Evolutionary conservation across 2,329 filamentous ascomycete genomes (phyloP).

Genomic region (Bipolaris victoriae): DNA sequence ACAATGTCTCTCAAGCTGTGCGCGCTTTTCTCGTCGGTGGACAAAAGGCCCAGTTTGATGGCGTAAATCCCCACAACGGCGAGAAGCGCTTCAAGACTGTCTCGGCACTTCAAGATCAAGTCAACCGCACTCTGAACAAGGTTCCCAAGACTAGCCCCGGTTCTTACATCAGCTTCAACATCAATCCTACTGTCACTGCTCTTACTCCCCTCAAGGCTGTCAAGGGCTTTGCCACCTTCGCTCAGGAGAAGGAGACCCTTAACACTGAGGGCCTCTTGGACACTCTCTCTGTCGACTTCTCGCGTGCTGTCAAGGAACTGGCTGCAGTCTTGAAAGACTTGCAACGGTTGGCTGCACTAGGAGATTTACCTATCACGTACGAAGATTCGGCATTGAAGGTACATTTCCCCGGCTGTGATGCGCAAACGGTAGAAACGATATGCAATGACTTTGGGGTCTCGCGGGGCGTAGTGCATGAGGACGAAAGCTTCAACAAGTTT

Average conservation of each 20-base stretch:
- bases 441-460: slow-evolving; percentile 88
- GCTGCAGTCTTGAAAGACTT: slow-evolving; percentile 81
- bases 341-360: slow-evolving; percentile 74
- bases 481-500: slow-evolving; percentile 72
- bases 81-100: slow-evolving; percentile 81
- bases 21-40: slow-evolving; percentile 92
- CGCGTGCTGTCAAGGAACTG: slow-evolving; percentile 82
- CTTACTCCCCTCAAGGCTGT: slow-evolving; percentile 73
- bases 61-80: slow-evolving; percentile 69
- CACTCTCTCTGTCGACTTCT: slow-evolving; percentile 85
- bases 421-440: slow-evolving; percentile 77
- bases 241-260: slow-evolving; percentile 62
- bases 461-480: slow-evolving; percentile 78
- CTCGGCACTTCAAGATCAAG: slow-evolving; percentile 75
- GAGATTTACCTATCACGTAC: slow-evolving; percentile 81
- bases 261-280: slow-evolving; percentile 86
- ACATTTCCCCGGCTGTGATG: slow-evolving; percentile 90
- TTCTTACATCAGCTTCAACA: slow-evolving; percentile 84
- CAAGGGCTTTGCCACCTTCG: slow-evolving; percentile 56
- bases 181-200: slow-evolving; percentile 89
- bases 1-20: slow-evolving; percentile 93
- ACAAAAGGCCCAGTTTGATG: slow-evolving; percentile 86
- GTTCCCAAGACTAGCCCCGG: slow-evolving; percentile 68
- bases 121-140: slow-evolving; percentile 69
- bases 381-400: slow-evolving; percentile 74